Base-by-base conservation (phyloP, 768 basidiomycete genomes). In the Rhodosporidiobolus odoratus region DNA sequence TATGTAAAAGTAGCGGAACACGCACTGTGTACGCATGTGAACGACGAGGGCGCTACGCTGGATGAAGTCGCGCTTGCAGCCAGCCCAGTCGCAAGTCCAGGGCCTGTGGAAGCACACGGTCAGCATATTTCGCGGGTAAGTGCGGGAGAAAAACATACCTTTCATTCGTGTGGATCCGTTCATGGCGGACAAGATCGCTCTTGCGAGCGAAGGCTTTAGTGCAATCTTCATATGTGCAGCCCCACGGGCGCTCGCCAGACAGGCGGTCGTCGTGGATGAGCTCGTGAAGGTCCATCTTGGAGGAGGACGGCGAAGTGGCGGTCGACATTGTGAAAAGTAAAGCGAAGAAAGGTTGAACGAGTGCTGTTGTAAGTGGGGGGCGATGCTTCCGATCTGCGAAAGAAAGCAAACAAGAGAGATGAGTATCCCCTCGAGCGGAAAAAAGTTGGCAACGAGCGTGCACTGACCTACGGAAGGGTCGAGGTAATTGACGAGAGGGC, bases 1-100 rank as follows among this genome's bases (percentile, higher is more conserved):
- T 50, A 8, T n/a, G 48, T 19, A 32, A 23, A 23, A 27, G 35
- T 1, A 32, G 2, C 25, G 40, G 13, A 32, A 35, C 37, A 76
- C 81, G 75, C 54, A 93, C 78, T 95, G 92, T 4, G 92, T 90
- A 27, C 92, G 87, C 60, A 84, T 83, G 79, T 95, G 92, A 3
- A 95, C 92, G 70, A 90, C 90, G 66, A 95, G 82, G 35, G 92
- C 92, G 27, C 91, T 93, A 63, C 90, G 87, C 89, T 95, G 79
- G 57, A 69, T 71, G 68, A 72, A 75, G 79, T 81, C 81, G 77
- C 53, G 71, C 2, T 58, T 34, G 58, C 77, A 78, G 0, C 63
- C 70, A 12, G 58, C 50, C 58, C 57, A 77, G 64, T 59, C 79
- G 76, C 68, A 78, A 58, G 47, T 78, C 80, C 32, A 83, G 69